Evolutionary conservation across 495 filamentous ascomycete species (phyloP), one percentile per base, ranked within the genome.

Genomic region (Penicillium mononematosum): DNA sequence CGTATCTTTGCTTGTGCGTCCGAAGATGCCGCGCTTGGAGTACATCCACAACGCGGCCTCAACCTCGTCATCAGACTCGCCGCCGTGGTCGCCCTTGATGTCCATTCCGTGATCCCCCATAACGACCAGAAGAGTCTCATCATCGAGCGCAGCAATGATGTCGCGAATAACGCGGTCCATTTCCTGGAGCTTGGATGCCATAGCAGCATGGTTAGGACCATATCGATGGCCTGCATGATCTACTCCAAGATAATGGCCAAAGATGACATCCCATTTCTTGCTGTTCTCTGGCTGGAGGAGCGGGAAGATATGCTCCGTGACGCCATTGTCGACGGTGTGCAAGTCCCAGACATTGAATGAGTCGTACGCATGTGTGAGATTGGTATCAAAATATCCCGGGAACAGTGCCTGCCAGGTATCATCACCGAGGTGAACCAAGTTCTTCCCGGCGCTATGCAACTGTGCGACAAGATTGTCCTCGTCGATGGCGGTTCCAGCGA

Each of bases 81-180:
- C 94, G 42, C 94, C 94, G 65, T 98, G 94, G 64, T 98, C 94
- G 7, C 94, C 94, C 74, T 98, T 98, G 24, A 81, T 76, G 72
- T 98, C 94, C 94, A 98, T 98, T 9, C 94, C 94, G 70, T 98
- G 94, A 69, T 98, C 94, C 10, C 94, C 94, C 90, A 98, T 96
- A 16, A 98, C 89, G 16, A 98, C 87, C 45, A 98, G 75, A 27
- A 98, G 74, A 3, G 94, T 98, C 32, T 89, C 73, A 42, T 96
- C 89, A 63, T 96, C 93, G 12, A 98, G 70, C 9, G 77, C 76
- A 3, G 81, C 79, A 22, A 91, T 85, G 34, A 98, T 72, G 10
- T 88, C 76, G 24, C 85, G 80, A 58, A 98, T 78, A 38, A 96
- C 83, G 4, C 65, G 70, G 65, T 98, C 87, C 94, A 98, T 98